Evolutionary conservation across 1,139 yeast species (phyloP).

Genomic region (Scheffersomyces lignicola): DNA sequence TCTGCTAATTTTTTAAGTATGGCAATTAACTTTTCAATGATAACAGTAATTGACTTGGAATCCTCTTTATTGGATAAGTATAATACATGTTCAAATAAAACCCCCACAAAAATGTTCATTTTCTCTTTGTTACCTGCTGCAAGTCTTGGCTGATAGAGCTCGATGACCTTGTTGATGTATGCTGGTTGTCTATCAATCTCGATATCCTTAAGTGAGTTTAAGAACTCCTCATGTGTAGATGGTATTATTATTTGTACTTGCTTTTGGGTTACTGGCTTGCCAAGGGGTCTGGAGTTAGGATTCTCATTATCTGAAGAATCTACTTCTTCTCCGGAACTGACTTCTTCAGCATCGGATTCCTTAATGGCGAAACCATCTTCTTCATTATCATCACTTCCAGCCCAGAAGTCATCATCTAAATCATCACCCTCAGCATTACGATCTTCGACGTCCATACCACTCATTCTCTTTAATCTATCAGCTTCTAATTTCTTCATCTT

Average conservation of each 20-base stretch:
- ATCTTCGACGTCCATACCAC: constrained; percentile 51
- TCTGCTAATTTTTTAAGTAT: constrained; percentile 63
- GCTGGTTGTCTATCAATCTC: constrained; percentile 45
- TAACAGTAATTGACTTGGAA: constrained; percentile 23
- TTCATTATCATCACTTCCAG: constrained; percentile 50
- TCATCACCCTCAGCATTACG: constrained; percentile 69
- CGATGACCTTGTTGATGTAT: constrained; percentile 56
- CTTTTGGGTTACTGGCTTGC: constrained; percentile 13
- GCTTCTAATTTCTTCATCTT: constrained; percentile 69
- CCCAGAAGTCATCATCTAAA: constrained; percentile 61
- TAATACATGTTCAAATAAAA: constrained; percentile 64
- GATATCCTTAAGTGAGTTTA: constrained; percentile 22
- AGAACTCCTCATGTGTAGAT: constrained; percentile 51
- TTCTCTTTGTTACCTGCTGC: constrained; percentile 82
- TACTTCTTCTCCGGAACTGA: constrained; percentile 20
- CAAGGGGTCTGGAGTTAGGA: constrained; percentile 3
- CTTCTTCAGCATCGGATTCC: constrained; percentile 20
- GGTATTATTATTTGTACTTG: constrained; percentile 52
- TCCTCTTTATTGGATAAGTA: constrained; percentile 32
- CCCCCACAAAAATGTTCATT: constrained; percentile 62
- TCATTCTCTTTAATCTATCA: constrained; percentile 83
- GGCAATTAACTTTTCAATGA: constrained; percentile 45
- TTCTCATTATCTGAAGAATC: constrained; percentile 8
- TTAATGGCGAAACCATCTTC: constrained; percentile 34
- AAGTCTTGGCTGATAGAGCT: constrained; percentile 69